These are phyloP conservation scores for Lachnellula cervina DNA, from an alignment of 2,329 filamentous ascomycete species.

Conservation along the genomic window DNA sequence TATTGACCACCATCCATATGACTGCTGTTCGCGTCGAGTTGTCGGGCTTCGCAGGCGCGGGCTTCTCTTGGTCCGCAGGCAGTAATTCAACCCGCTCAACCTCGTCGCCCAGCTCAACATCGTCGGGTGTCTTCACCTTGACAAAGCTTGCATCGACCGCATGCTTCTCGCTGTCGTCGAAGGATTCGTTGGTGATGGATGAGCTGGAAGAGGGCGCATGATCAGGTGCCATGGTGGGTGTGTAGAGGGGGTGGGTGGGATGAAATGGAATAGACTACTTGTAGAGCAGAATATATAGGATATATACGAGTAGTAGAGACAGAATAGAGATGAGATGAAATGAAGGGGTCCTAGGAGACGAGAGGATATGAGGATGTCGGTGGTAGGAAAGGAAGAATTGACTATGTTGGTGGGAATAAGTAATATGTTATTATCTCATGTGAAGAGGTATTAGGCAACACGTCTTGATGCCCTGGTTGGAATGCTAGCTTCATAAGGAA, in stretches of 20 bases:
- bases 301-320: neutral
- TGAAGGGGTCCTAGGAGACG: neutral
- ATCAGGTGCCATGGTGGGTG: conserved; percentile 22
- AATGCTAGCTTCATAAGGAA: no score
- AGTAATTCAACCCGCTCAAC: conserved; percentile 41
- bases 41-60: conserved; percentile 24
- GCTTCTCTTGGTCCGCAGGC: conserved; percentile 31
- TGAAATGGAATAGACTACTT: neutral
- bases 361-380: no score
- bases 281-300: no score
- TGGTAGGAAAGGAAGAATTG: no score
- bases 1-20: conserved; percentile 58
- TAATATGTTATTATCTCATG: no score
- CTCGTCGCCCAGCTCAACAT: conserved; percentile 37
- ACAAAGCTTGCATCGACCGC: conserved; percentile 20
- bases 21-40: conserved; percentile 36
- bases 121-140: conserved; percentile 26
- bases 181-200: conserved; percentile 24
- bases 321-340: neutral
- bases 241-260: neutral
- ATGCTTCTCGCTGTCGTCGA: conserved; percentile 27
- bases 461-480: no score
- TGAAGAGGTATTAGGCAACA: no score
- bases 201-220: conserved; percentile 26
- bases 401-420: no score